Percentiles rank a stretch among this genome's conserved stretches.
Evolutionary conservation across 495 filamentous ascomycete genomes (phyloP).

Genomic region (Hypoxylon trugodes): DNA sequence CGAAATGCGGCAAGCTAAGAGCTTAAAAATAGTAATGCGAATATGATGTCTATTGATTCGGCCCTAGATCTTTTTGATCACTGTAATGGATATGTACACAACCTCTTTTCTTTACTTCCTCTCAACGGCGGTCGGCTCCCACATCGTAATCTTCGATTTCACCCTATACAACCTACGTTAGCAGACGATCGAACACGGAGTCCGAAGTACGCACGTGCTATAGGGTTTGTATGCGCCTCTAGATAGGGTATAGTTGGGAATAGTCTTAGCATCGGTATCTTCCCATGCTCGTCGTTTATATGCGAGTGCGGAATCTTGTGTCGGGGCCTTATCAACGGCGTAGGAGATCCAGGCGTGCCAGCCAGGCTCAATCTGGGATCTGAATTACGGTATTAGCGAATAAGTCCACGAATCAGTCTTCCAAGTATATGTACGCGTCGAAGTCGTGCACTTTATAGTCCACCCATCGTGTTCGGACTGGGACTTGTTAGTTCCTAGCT

Average conservation of each 20-base stretch:
- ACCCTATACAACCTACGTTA: constrained; percentile 40
- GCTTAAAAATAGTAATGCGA: neutral
- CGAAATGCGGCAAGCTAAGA: neutral
- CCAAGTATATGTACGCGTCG: constrained; percentile 70
- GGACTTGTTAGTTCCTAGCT: constrained; percentile 33
- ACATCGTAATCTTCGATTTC: constrained; percentile 57
- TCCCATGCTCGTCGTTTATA: constrained; percentile 77
- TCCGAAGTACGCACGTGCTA: constrained; percentile 74
- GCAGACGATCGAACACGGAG: neutral
- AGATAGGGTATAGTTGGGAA: constrained; percentile 74
- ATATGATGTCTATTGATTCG: constrained; percentile 4
- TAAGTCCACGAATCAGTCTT: neutral
- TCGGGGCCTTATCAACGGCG: constrained; percentile 86
- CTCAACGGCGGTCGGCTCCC: constrained; percentile 52
- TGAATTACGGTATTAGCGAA: constrained; percentile 42
- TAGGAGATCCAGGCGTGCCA: constrained; percentile 99
- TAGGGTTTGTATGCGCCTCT: constrained; percentile 90
- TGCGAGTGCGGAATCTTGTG: constrained; percentile 74
- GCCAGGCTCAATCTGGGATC: constrained; percentile 89
- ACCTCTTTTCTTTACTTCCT: constrained; percentile 40
- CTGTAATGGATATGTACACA: constrained; percentile 31
- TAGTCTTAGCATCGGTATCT: constrained; percentile 65
- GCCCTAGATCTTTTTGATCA: neutral
- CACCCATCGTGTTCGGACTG: constrained; percentile 97
- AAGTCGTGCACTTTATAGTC: constrained; percentile 91